These are phyloP conservation scores for Emydomyces testavorans DNA, from an alignment of 2,329 filamentous ascomycete species.

Conservation along the genomic window DNA sequence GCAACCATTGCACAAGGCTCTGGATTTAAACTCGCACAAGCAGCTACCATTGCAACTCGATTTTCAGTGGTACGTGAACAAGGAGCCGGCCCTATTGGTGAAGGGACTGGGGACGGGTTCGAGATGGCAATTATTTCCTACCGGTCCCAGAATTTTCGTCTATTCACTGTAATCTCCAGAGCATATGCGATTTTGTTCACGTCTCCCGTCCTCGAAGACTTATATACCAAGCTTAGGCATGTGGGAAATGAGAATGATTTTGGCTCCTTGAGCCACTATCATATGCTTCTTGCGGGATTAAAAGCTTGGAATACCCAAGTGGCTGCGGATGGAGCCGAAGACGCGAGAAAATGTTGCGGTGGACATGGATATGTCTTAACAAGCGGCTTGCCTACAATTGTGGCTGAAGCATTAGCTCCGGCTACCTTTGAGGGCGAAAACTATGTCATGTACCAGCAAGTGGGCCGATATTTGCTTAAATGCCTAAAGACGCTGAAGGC, in stretches of 20 bases:
- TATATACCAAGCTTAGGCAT: conserved; percentile 13
- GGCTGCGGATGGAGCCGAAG: conserved; percentile 25
- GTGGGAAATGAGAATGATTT: conserved; percentile 10
- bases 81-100: conserved; percentile 21
- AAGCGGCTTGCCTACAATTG: conserved; percentile 26
- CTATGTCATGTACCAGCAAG: conserved; percentile 33
- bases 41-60: conserved; percentile 27
- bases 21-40: conserved; percentile 24
- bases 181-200: conserved; percentile 23
- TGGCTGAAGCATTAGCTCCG: conserved; percentile 20
- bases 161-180: conserved; percentile 20
- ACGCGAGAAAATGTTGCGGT: conserved; percentile 29
- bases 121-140: conserved; percentile 20
- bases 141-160: conserved; percentile 21
- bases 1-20: conserved; percentile 20
- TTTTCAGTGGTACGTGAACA: conserved; percentile 20
- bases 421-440: conserved; percentile 34
- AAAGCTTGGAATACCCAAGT: conserved; percentile 23
- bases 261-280: conserved; percentile 17
- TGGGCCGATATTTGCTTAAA: conserved; percentile 23
- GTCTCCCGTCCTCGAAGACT: conserved; percentile 10
- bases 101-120: conserved; percentile 9
- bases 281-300: conserved; percentile 22
- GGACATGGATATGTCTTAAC: conserved; percentile 31
- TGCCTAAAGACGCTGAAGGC: conserved; percentile 8